Evolutionary conservation across 1,284 basidiomycete genomes (phyloP), one percentile per base, ranked within the genome.

Genomic region (Somion occarium): DNA sequence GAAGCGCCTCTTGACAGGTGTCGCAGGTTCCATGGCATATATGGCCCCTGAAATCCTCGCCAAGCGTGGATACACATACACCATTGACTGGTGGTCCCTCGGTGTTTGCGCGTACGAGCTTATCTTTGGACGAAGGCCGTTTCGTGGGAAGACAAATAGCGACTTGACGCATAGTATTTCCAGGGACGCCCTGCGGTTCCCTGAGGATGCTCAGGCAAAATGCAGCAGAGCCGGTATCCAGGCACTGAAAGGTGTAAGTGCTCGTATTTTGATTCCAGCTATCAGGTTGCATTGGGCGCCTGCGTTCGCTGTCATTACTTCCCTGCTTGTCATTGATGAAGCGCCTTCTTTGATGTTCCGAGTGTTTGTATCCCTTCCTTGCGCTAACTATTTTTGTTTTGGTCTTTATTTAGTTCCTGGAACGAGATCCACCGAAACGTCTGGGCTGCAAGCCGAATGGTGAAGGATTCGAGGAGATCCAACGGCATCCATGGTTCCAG

Each of bases 1-100:
- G 46, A 78, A 89, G 48, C 78, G 85, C 26, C 68, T 85, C 50
- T 75, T 98, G 39, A 95, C 90, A 5, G 93, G 93, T n/a, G 91
- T 99, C 0, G 96, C 94, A n/a, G 94, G 94, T 2, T 93, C 91
- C 48, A 97, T 99, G 94, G 96, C 96, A 1, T 99, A 99, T 69
- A 99, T 99, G 96, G 94, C 95, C 30, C 91, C 94, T 1, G 94
- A 98, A 73, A 95, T 98, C 51, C 76, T 98, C 30, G 70, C 78
- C 30, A 89, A 88, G 66, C 81, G 84, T 52, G 88, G 87, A 24
- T 98, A 97, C 68, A 91, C 90, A 1, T 92, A 86, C 59, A 85
- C 87, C 23, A 93, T 97, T 59, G 94, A 98, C 69, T 97, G 92
- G 89, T 98, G 94, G 94, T 95, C 92, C 18, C 79, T 98, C 1